Evolutionary conservation across 345 rosid species (phyloP), one percentile per base, ranked within the genome.

Genomic region (Arabis alpina): DNA sequence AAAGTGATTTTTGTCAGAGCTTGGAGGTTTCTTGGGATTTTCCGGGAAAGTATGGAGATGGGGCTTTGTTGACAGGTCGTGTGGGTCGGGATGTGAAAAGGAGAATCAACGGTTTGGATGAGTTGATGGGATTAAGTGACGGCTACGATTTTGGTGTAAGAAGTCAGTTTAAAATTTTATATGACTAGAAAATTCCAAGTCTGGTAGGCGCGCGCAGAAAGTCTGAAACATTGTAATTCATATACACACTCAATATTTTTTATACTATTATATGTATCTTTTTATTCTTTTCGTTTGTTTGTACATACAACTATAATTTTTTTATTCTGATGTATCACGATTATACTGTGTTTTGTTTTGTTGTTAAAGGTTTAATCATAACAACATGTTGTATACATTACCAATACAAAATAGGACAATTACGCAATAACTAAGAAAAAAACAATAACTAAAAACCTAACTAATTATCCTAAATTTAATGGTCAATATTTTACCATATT

Each of bases 121-220:
- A 28, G 14, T 19, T 7, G 2, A 25, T 1, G 11, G 12, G 16
- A 34, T 37, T 40, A 0, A 52, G 14, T 27, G 9, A 75, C 75
- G 79, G 71, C 49, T 30, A 0, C 30, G 75, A 75, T 69, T 69
- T 24, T 0, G 23, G 39, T 55, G 3, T 42, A 50, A 63, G 24
- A 56, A 54, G 79, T 63, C 45, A 40, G 70, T 61, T 43, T 30
- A 40, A 60, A n/a, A n/a, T n/a, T n/a, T n/a, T n/a, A n/a, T n/a
- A 49, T 40, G 75, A 75, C 79, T 69, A 11, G 79, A 75, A 75
- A 75, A 69, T 75, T 75, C 79, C 75, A 69, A 62, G 64, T 75
- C 71, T 69, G 79, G 79, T 75, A 64, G 79, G 75, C 75, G 70
- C 58, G 74, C 25, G 74, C 49, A 58, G 64, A 75, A 75, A 75